Evolutionary conservation across 371 early-diverging fungal genomes (phyloP).

Genomic region (Haplosporangium sp.): DNA sequence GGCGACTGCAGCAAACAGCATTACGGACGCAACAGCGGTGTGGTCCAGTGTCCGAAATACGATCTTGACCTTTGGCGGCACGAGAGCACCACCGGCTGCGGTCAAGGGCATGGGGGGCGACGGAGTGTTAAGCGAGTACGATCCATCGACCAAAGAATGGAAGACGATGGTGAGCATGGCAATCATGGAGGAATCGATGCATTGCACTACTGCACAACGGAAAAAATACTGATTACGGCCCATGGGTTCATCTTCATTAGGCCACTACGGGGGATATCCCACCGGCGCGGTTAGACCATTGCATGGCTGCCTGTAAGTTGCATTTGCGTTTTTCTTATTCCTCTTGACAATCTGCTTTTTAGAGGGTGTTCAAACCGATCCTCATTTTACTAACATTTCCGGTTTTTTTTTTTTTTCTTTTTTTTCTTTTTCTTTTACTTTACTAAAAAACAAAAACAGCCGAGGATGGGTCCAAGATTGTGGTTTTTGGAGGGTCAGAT

Average conservation of each 20-base stretch:
- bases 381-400: too few relatives aligned
- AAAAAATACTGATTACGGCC: neutral
- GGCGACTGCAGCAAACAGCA: constrained; percentile 9
- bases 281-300: constrained; percentile 38
- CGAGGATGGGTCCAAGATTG: constrained; percentile 36
- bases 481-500: constrained; percentile 39
- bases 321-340: neutral
- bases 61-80: constrained; percentile 36
- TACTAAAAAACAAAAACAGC: constrained; percentile 13
- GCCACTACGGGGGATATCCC: constrained; percentile 34
- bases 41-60: constrained; percentile 20
- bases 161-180: constrained; percentile 27
- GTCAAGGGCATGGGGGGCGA: constrained; percentile 1
- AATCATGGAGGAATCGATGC: neutral
- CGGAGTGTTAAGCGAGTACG: constrained; percentile 21
- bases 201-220: neutral
- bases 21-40: constrained; percentile 29
- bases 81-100: constrained; percentile 16
- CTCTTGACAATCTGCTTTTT: neutral
- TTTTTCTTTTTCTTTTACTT: neutral
- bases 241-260: constrained; percentile 8
- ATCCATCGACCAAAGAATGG: constrained; percentile 19
- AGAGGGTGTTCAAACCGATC: neutral
- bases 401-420: neutral
- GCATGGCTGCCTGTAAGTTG: constrained; percentile 38